A percentile compares a stretch with the other conserved stretches of the same genome.
These are phyloP conservation scores for Cucurbita pepo DNA, from an alignment of 306 rosid species.

Conservation along the genomic window DNA sequence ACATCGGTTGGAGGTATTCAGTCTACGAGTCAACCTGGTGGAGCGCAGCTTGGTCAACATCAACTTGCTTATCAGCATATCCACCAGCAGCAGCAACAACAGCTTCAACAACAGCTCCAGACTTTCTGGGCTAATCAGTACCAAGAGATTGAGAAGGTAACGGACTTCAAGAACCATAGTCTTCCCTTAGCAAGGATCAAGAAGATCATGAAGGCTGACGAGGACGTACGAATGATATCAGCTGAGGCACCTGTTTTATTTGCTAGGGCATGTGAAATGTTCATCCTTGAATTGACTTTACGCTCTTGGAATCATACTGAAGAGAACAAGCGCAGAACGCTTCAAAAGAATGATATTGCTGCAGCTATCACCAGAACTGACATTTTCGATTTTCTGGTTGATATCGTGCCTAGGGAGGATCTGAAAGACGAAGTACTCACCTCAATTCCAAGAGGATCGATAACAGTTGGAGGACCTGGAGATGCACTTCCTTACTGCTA, in stretches of 20 bases:
- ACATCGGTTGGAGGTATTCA: conserved; percentile 19
- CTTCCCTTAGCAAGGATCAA: conserved; percentile 58
- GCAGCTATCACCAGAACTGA: conserved; percentile 53
- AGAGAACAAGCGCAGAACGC: conserved; percentile 51
- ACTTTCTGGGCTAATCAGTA: conserved; percentile 37
- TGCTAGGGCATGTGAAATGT: conserved; percentile 62
- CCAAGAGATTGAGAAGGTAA: conserved; percentile 39
- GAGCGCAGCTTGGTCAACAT: conserved; percentile 34
- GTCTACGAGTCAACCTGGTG: conserved; percentile 24
- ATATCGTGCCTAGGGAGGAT: conserved; percentile 52
- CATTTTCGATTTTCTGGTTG: conserved; percentile 48
- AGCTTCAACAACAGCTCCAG: conserved; percentile 41
- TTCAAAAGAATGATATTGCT: conserved; percentile 49
- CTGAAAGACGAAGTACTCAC: conserved; percentile 48
- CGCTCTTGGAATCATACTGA: conserved; percentile 59
- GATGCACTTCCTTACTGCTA: conserved; percentile 20
- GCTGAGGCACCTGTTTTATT: conserved; percentile 49
- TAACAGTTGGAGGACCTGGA: conserved; percentile 21
- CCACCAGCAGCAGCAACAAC: conserved; percentile 31
- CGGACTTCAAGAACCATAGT: conserved; percentile 52
- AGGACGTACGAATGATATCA: conserved; percentile 53
- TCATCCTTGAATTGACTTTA: conserved; percentile 44
- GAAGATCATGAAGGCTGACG: conserved; percentile 54
- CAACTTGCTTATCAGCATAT: conserved; percentile 37
- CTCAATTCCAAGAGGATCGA: conserved; percentile 39